These are phyloP conservation scores for Metschnikowia orientalis DNA, from an alignment of 805 yeast genomes.

Conservation along the genomic window DNA sequence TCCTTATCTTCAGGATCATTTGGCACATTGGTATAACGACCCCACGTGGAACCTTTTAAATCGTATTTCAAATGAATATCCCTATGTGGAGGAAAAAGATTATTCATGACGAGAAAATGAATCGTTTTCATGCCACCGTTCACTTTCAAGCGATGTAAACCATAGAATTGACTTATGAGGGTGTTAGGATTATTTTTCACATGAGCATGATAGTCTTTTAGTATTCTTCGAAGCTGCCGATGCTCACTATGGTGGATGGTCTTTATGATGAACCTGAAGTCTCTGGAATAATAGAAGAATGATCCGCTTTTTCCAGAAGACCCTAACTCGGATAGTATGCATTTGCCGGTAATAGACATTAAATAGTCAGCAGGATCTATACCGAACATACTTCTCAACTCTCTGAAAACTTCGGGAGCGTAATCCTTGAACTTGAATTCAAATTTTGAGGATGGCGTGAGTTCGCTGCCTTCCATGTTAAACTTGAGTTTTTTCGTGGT, in stretches of 20 bases:
- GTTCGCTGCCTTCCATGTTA: conserved; percentile 79
- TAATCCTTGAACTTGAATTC: conserved; percentile 97
- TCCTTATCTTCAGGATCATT: conserved; percentile 22
- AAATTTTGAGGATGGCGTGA: conserved; percentile 89
- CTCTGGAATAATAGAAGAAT: conserved; percentile 91
- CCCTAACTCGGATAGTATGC: conserved; percentile 83
- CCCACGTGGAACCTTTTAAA: conserved; percentile 88
- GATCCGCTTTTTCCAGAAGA: conserved; percentile 98
- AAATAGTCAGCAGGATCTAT: conserved; percentile 95
- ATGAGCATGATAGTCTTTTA: conserved; percentile 75
- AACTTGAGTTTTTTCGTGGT: conserved; percentile 78
- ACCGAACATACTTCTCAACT: conserved; percentile 71
- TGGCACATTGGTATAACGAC: conserved; percentile 53
- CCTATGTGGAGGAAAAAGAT: conserved; percentile 88
- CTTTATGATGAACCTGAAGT: conserved; percentile 89
- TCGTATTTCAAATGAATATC: conserved; percentile 85
- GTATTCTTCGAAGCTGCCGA: conserved; percentile 66
- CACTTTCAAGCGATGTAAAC: conserved; percentile 88
- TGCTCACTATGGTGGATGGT: conserved; percentile 95
- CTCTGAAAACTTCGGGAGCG: conserved; percentile 90
- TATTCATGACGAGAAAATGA: conserved; percentile 94
- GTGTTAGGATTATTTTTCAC: conserved; percentile 84
- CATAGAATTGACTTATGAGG: conserved; percentile 90
- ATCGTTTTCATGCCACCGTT: conserved; percentile 70
- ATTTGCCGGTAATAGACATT: conserved; percentile 87